Evolutionary conservation across 2,329 filamentous ascomycete genomes (phyloP).

Genomic region (Botrytis tulipae): DNA sequence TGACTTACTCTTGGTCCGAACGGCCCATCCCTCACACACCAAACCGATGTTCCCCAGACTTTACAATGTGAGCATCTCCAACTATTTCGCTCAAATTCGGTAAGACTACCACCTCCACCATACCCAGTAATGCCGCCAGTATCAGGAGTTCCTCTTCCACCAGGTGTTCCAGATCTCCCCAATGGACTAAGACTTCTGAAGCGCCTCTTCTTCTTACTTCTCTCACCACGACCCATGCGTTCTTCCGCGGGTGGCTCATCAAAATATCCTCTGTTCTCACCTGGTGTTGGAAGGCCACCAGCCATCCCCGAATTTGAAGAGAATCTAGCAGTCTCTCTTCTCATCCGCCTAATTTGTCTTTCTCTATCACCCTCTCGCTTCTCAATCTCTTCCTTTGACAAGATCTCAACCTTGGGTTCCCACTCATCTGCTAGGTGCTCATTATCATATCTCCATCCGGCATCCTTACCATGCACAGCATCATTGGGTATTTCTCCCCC

Average conservation of each 20-base stretch:
- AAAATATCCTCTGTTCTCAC: constrained; percentile 45
- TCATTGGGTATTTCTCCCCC: constrained; percentile 81
- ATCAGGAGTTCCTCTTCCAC: constrained; percentile 77
- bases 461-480: constrained; percentile 75
- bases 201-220: constrained; percentile 91
- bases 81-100: constrained; percentile 72
- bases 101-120: constrained; percentile 58
- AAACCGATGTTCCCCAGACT: constrained; percentile 86
- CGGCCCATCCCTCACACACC: constrained; percentile 92
- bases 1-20: constrained; percentile 72
- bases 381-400: constrained; percentile 96
- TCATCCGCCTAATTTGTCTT: constrained; percentile 79
- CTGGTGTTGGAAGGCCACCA: constrained; percentile 65
- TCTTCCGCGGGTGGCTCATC: constrained; percentile 62
- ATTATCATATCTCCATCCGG: constrained; percentile 93
- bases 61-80: constrained; percentile 90
- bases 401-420: constrained; percentile 76
- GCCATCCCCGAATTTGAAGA: constrained; percentile 81
- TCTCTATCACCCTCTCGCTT: constrained; percentile 94
- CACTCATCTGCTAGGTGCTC: constrained; percentile 83
- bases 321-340: constrained; percentile 89
- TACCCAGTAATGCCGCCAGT: constrained; percentile 68
- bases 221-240: constrained; percentile 84
- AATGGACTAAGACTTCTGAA: constrained; percentile 85
- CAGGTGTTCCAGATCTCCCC: constrained; percentile 65